Conservation (phyloP, 225 moss, liverwort and hornwort genomes). For the Pseudoscleropodium purum region DNA sequence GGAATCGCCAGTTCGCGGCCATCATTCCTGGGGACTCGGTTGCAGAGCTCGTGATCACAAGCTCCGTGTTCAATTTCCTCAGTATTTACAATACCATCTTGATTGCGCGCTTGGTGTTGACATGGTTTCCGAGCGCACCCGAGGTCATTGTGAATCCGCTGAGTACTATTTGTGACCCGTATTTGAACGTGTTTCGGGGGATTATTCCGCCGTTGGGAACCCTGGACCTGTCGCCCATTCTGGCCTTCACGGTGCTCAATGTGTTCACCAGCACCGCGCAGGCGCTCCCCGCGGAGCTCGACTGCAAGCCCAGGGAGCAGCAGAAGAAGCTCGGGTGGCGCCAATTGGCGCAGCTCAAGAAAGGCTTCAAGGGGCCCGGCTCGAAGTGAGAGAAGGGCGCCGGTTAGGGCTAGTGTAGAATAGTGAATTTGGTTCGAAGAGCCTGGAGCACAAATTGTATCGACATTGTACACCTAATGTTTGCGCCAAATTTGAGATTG, state of each 20-base stretch:
- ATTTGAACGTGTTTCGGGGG: slow-evolving; percentile 89
- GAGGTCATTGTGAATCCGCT: slow-evolving; percentile 72
- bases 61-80: slow-evolving; percentile 80
- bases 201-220: slow-evolving; percentile 76
- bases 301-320: slow-evolving; percentile 32
- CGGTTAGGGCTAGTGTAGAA: slow-evolving; percentile 9
- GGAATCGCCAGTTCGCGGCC: slow-evolving; percentile 64
- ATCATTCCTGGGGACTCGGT: slow-evolving; percentile 96
- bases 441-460: slow-evolving; percentile 9
- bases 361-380: slow-evolving; percentile 11
- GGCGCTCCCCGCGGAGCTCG: slow-evolving; percentile 80
- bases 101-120: slow-evolving; percentile 76
- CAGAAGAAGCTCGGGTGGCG: slow-evolving; percentile 59
- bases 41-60: slow-evolving; percentile 83
- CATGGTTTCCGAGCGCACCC: slow-evolving; percentile 94
- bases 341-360: slow-evolving; percentile 71
- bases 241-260: slow-evolving; percentile 88
- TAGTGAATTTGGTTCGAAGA: slow-evolving; percentile 14
- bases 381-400: not conserved
- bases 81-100: slow-evolving; percentile 89
- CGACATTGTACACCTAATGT: slow-evolving; percentile 16
- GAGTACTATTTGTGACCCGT: slow-evolving; percentile 94
- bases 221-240: slow-evolving; percentile 80
- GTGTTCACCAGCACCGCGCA: slow-evolving; percentile 91
- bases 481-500: not conserved